Evolutionary conservation across 2,329 filamentous ascomycete genomes (phyloP).

Genomic region (Talaromyces verruculosus): DNA sequence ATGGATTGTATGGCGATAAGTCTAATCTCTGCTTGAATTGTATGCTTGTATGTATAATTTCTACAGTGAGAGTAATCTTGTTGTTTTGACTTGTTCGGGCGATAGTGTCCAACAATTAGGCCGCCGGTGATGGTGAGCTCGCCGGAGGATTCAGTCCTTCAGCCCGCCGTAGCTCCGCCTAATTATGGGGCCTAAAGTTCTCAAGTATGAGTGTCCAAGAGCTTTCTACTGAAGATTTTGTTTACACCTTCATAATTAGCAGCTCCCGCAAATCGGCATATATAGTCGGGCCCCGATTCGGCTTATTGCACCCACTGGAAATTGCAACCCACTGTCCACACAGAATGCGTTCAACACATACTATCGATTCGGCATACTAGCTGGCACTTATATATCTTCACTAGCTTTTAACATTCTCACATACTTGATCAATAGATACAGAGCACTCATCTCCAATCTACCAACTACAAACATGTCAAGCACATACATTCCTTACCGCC

Average conservation of each 20-base stretch:
- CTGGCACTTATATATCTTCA: neutral
- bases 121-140: neutral
- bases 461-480: neutral
- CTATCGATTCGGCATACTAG: neutral
- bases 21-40: neutral
- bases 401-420: neutral
- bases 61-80: neutral
- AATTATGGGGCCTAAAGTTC: neutral
- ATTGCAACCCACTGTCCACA: neutral
- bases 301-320: neutral
- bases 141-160: neutral
- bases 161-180: neutral
- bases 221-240: neutral
- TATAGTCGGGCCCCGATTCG: neutral
- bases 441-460: neutral
- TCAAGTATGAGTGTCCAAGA: neutral
- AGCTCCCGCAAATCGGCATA: neutral
- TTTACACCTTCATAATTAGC: neutral
- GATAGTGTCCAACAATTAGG: neutral
- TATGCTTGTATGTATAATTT: neutral
- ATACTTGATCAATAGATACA: neutral
- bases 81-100: neutral
- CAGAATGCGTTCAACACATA: neutral
- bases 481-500: slow-evolving; percentile 11
- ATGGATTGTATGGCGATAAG: neutral